These are phyloP conservation scores for Diaporthe vaccinii DNA, from an alignment of 2,329 filamentous ascomycete genomes.

Conservation along the genomic window DNA sequence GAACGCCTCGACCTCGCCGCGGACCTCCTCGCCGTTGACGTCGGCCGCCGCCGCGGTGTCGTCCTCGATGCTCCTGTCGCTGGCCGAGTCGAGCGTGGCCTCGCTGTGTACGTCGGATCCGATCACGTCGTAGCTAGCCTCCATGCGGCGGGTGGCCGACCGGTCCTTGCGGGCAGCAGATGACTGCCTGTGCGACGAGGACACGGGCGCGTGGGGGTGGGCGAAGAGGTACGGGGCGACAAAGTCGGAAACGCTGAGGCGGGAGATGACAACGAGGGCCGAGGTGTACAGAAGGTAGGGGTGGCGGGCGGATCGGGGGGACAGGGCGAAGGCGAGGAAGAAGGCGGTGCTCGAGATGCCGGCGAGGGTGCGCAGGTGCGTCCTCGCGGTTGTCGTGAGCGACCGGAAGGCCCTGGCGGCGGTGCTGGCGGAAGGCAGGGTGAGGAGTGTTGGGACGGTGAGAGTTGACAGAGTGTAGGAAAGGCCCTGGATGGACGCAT, in stretches of 20 bases:
- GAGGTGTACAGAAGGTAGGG: conserved; percentile 93
- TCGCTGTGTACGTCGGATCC: conserved; percentile 64
- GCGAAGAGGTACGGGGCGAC: conserved; percentile 60
- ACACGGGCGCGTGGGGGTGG: conserved; percentile 37
- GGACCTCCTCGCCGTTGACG: conserved; percentile 74
- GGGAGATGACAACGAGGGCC: conserved; percentile 74
- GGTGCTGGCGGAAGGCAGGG: conserved; percentile 80
- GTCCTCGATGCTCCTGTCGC: conserved; percentile 61
- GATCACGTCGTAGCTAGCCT: conserved; percentile 80
- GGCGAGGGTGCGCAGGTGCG: conserved; percentile 76
- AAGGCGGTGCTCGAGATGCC: conserved; percentile 79
- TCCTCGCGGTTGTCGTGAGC: conserved; percentile 73
- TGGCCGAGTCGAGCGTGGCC: conserved; percentile 54
- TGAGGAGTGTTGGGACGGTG: conserved; percentile 83
- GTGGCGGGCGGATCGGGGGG: conserved; percentile 81
- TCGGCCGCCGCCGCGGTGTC: conserved; percentile 60
- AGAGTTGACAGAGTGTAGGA: conserved; percentile 87
- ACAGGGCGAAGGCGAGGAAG: conserved; percentile 82
- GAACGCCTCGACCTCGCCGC: conserved; percentile 68
- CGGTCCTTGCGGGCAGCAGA: conserved; percentile 44
- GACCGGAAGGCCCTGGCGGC: conserved; percentile 79
- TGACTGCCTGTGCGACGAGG: conserved; percentile 37
- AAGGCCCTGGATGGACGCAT: conserved; percentile 73
- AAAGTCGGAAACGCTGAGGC: conserved; percentile 63
- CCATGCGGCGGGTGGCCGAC: conserved; percentile 63